These are phyloP conservation scores for Botrytis hyacinthi DNA, from an alignment of 2,329 filamentous ascomycete species.

Conservation along the genomic window DNA sequence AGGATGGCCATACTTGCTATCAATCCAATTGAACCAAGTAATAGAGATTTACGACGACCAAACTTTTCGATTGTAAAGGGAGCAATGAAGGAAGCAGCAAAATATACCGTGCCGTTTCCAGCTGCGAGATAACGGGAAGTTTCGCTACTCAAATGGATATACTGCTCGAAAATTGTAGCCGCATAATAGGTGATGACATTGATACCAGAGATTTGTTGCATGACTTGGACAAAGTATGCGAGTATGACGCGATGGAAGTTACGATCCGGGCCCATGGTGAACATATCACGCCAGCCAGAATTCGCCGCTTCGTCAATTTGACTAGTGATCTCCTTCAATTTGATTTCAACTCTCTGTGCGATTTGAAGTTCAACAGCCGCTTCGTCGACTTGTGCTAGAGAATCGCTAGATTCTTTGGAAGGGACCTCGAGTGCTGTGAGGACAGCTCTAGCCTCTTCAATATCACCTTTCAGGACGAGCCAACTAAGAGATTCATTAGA, in stretches of 20 bases:
- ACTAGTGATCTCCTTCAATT: slow-evolving; percentile 37
- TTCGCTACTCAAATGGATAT: slow-evolving; percentile 46
- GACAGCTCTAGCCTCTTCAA: slow-evolving; percentile 37
- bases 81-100: slow-evolving; percentile 33
- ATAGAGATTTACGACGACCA: slow-evolving; percentile 68
- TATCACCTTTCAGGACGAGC: slow-evolving; percentile 38
- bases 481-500: slow-evolving; percentile 30
- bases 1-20: slow-evolving; percentile 57
- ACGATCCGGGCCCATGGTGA: slow-evolving; percentile 19
- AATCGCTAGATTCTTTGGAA: slow-evolving; percentile 43
- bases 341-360: not conserved
- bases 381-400: slow-evolving; percentile 28
- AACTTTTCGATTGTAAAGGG: slow-evolving; percentile 52
- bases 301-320: not conserved
- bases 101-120: slow-evolving; percentile 40
- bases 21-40: slow-evolving; percentile 64
- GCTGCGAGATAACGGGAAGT: slow-evolving; percentile 56
- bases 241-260: slow-evolving; percentile 67
- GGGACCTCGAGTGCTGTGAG: slow-evolving; percentile 34
- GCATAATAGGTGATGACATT: slow-evolving; percentile 49
- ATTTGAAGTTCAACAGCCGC: not conserved
- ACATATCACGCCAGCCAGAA: slow-evolving; percentile 10
- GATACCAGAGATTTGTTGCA: slow-evolving; percentile 50
- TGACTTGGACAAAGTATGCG: slow-evolving; percentile 62
- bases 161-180: slow-evolving; percentile 50